Percentiles rank a stretch among this genome's conserved stretches.
phyloP scores from a whole-genome alignment of 345 rosid genomes.

The Firmiana major region DNA sequence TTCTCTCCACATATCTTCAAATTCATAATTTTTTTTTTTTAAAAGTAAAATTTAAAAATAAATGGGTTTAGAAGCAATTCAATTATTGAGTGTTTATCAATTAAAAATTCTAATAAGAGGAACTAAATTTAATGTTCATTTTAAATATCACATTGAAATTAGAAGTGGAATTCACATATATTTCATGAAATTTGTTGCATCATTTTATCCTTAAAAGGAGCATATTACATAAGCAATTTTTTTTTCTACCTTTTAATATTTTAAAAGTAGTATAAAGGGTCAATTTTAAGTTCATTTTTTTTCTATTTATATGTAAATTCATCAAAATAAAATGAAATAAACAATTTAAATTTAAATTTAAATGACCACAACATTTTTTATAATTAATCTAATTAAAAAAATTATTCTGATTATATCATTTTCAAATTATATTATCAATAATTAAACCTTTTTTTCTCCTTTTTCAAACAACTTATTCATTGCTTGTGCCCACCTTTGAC shows the following conservation, averaged over 20 bases:
- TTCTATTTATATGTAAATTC: background rate
- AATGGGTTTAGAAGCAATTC: background rate
- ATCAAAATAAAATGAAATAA: background rate
- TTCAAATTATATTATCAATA: no score
- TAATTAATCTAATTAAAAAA: no score
- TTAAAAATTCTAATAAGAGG: no score
- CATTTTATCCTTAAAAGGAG: background rate
- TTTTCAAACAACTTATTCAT: no score
- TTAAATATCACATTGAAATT: background rate
- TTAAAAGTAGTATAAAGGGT: background rate
- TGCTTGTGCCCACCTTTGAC: no score
- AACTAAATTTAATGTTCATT: background rate
- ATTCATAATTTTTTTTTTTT: no score
- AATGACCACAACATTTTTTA: no score
- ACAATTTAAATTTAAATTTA: no score
- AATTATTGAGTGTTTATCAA: no score
- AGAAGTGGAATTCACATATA: no score
- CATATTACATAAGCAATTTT: background rate
- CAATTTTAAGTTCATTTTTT: background rate
- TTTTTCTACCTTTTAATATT: background rate
- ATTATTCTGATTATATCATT: no score
- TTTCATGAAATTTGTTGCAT: background rate
- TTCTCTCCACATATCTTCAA: background rate
- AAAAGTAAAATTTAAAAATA: background rate
- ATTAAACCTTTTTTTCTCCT: no score